These are phyloP conservation scores for Cladorrhinum sp. DNA, from an alignment of 2,329 filamentous ascomycete species.

Conservation along the genomic window DNA sequence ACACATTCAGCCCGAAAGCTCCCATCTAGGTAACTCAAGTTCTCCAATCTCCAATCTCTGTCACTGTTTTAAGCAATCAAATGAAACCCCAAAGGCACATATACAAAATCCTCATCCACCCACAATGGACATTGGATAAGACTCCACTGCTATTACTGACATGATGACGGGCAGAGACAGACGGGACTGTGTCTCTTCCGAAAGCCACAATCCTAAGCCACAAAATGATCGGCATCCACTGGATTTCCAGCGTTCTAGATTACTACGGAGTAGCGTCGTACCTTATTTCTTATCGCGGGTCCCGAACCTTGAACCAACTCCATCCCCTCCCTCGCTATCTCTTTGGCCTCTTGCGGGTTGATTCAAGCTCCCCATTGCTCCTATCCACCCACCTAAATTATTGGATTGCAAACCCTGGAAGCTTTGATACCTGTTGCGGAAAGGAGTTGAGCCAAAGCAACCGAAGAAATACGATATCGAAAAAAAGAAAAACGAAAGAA, in stretches of 20 bases:
- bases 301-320: not conserved
- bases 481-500: not conserved
- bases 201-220: not conserved
- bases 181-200: not conserved
- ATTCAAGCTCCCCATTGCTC: not conserved
- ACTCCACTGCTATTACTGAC: not conserved
- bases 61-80: too few relatives aligned
- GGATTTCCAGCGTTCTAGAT: not conserved
- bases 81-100: too few relatives aligned
- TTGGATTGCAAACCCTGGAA: not conserved
- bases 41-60: too few relatives aligned
- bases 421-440: not conserved
- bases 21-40: too few relatives aligned
- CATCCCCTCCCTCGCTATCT: not conserved
- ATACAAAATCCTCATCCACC: too few relatives aligned
- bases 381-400: not conserved
- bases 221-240: not conserved
- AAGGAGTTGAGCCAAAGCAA: not conserved
- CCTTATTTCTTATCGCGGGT: not conserved
- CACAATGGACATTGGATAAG: too few relatives aligned
- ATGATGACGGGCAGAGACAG: not conserved
- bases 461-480: not conserved
- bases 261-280: not conserved
- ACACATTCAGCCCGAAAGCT: too few relatives aligned
- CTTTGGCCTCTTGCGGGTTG: not conserved